Evolutionary conservation across 2,329 filamentous ascomycete genomes (phyloP), one percentile per base, ranked within the genome.

Genomic region (Pseudocercospora fijiensis): DNA sequence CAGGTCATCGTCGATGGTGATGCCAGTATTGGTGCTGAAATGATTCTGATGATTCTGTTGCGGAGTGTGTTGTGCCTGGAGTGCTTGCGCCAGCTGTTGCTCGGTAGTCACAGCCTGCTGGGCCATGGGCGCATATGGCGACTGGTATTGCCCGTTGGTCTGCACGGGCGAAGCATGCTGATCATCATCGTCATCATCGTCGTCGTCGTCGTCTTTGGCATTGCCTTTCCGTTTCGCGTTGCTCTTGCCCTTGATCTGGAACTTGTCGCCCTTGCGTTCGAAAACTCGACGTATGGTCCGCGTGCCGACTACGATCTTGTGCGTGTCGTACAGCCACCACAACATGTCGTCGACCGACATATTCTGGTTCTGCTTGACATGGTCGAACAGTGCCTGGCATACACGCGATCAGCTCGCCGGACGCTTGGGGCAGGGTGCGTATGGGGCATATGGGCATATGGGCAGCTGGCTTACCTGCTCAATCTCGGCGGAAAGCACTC

Each of bases 281-380:
- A 76, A 76, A 22, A 76, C 75, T n/a, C 75, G 70, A 0, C 75
- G 70, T 41, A 77, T 75, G 11, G 75, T 77, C 24, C 75, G 69
- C 28, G 75, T 76, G 56, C 74, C 75, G 43, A 76, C 75, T 20
- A 76, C 75, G 28, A 77, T 74, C 66, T 75, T 70, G 63, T 76
- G 72, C 1, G 68, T 71, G 47, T 77, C 74, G 68, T 76, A 76
- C 8, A 77, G 65, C 74, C 75, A 77, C 75, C 75, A 77, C 10
- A 76, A 69, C 74, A 77, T 77, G 61, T 77, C 75, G 57, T 77
- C 75, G 53, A 76, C 74, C 10, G 73, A 73, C 69, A 75, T 69
- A 33, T 75, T 73, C 57, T 73, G 74, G 55, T 76, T 74, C 45
- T 71, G 67, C 37, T 72, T 72, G 24, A 75, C 72, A 70, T 76